A percentile compares a stretch with the other conserved stretches of the same genome.
These are phyloP conservation scores for Casuarina equisetifolia DNA, from an alignment of 306 rosid genomes.

Conservation along the genomic window DNA sequence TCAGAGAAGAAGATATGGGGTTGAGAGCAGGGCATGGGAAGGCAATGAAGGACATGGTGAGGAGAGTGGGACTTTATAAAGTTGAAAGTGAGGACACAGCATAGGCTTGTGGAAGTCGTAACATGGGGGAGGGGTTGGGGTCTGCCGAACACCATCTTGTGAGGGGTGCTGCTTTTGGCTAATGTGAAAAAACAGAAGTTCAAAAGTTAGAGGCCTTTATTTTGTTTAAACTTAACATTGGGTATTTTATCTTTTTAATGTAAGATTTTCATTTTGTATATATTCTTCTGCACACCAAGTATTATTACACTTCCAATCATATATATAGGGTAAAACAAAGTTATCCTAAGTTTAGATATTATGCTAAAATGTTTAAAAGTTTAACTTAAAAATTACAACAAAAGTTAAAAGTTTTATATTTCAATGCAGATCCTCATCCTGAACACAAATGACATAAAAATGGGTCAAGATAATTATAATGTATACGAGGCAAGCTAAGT, in stretches of 20 bases:
- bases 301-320: no score
- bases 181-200: constrained; percentile 11
- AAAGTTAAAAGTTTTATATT: no score
- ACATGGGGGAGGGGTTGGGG: constrained; percentile 84
- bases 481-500: neutral
- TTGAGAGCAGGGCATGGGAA: constrained; percentile 8
- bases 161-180: constrained; percentile 51
- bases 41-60: constrained; percentile 31
- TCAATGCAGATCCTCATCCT: no score
- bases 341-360: no score
- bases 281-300: no score
- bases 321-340: no score
- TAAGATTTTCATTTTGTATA: no score
- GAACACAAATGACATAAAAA: constrained; percentile 23
- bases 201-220: no score
- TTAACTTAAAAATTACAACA: no score
- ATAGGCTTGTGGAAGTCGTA: constrained; percentile 33
- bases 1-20: constrained; percentile 9
- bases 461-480: constrained; percentile 35
- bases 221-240: no score
- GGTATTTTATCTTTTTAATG: no score
- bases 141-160: constrained; percentile 69
- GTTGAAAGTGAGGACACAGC: constrained; percentile 37
- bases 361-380: no score
- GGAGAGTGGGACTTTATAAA: constrained; percentile 48